These are phyloP conservation scores for Trametes sanguinea DNA, from an alignment of 768 basidiomycete genomes.

Conservation along the genomic window DNA sequence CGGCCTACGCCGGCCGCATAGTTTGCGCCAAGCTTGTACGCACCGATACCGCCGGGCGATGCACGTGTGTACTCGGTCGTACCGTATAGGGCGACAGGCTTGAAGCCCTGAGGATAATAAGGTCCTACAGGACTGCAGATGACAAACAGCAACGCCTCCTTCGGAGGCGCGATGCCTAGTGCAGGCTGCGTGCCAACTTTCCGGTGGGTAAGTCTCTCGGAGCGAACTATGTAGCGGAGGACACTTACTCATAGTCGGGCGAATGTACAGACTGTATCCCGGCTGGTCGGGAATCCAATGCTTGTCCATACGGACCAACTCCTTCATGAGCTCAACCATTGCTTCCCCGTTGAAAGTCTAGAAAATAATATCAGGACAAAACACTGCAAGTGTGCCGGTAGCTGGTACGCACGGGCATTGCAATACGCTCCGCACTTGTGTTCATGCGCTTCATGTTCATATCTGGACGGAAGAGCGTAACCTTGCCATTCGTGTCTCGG, in stretches of 20 bases:
- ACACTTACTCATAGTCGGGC: conserved; percentile 65
- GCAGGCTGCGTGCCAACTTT: conserved; percentile 73
- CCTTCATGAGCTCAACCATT: conserved; percentile 78
- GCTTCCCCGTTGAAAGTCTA: conserved; percentile 79
- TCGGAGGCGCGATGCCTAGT: conserved; percentile 48
- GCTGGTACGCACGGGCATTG: conserved; percentile 59
- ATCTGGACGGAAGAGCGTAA: conserved; percentile 89
- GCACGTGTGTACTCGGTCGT: conserved; percentile 52
- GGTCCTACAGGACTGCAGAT: conserved; percentile 71
- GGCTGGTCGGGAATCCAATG: conserved; percentile 90
- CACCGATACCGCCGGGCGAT: conserved; percentile 69
- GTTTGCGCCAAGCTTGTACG: conserved; percentile 85
- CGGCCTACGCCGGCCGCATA: conserved; percentile 86
- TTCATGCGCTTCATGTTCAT: conserved; percentile 99
- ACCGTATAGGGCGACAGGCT: conserved; percentile 84
- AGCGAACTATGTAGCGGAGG: neutral
- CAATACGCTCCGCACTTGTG: conserved; percentile 73
- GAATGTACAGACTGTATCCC: conserved; percentile 90
- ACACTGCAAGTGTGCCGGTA: neutral
- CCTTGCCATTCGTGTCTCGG: conserved; percentile 65
- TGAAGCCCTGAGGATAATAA: conserved; percentile 86
- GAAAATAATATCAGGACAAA: neutral
- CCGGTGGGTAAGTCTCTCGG: conserved; percentile 5
- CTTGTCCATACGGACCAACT: conserved; percentile 79
- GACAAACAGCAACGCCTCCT: conserved; percentile 66